Evolutionary conservation across 805 yeast genomes (phyloP).

Genomic region (Torulaspora maleeae): DNA sequence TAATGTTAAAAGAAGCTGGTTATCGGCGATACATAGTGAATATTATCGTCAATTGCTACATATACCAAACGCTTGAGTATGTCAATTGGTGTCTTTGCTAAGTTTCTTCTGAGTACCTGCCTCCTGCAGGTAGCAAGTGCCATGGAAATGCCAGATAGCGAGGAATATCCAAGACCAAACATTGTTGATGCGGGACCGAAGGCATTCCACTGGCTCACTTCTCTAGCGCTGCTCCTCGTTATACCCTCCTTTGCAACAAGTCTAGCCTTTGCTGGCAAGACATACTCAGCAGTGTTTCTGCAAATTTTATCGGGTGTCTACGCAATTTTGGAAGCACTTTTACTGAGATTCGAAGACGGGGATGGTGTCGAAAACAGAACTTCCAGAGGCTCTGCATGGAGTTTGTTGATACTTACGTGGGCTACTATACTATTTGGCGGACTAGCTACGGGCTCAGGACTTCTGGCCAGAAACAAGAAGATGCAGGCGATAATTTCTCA

Average conservation of each 20-base stretch:
- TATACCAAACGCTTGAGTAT: not conserved
- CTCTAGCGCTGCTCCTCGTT: slow-evolving; percentile 45
- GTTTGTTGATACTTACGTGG: slow-evolving; percentile 43
- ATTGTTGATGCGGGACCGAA: slow-evolving; percentile 47
- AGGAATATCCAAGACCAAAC: slow-evolving; percentile 36
- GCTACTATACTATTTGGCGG: slow-evolving; percentile 51
- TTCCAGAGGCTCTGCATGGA: slow-evolving; percentile 64
- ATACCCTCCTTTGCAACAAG: slow-evolving; percentile 54
- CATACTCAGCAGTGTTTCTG: slow-evolving; percentile 42
- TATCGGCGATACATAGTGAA: not conserved
- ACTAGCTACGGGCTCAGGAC: slow-evolving; percentile 49
- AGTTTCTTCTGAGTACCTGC: not conserved
- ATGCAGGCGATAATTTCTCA: slow-evolving; percentile 35
- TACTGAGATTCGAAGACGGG: slow-evolving; percentile 59
- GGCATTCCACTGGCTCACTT: slow-evolving; percentile 60
- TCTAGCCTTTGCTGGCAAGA: slow-evolving; percentile 50
- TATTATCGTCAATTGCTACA: not conserved
- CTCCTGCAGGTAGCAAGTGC: slow-evolving; percentile 8
- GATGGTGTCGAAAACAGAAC: slow-evolving; percentile 64
- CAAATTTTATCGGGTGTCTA: slow-evolving; percentile 48
- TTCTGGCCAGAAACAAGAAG: slow-evolving; percentile 36
- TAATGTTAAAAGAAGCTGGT: not conserved
- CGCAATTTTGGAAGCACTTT: slow-evolving; percentile 50
- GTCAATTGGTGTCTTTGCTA: not conserved
- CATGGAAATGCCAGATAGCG: slow-evolving; percentile 36